Conservation (phyloP, 345 rosid species). For the Heritiera littoralis region DNA sequence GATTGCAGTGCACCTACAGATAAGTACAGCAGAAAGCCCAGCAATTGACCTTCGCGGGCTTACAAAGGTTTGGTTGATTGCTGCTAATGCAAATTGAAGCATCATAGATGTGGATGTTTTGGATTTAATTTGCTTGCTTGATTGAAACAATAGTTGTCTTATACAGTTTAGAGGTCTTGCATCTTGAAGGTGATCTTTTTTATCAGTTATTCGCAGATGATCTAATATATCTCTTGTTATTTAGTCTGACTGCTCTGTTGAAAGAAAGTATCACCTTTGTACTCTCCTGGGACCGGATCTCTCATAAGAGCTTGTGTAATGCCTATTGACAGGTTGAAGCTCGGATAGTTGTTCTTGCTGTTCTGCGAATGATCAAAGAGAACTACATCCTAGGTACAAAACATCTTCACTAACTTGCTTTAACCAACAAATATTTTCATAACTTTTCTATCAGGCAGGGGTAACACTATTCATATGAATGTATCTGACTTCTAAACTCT, state of each 20-base stretch:
- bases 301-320: slow-evolving; percentile 23
- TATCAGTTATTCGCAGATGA: too few species aligned
- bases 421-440: neutral
- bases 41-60: slow-evolving; percentile 81
- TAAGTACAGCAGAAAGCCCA: slow-evolving; percentile 49
- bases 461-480: neutral
- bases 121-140: neutral
- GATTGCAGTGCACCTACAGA: slow-evolving; percentile 71
- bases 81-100: slow-evolving; percentile 1
- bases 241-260: slow-evolving; percentile 7
- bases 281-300: neutral
- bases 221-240: slow-evolving; percentile 13
- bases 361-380: slow-evolving; percentile 89
- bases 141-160: neutral
- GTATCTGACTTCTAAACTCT: neutral
- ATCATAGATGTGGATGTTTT: neutral
- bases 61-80: slow-evolving; percentile 52
- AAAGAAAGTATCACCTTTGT: neutral
- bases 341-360: slow-evolving; percentile 89
- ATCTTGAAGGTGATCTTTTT: too few species aligned
- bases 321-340: slow-evolving; percentile 71
- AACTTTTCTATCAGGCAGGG: neutral
- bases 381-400: slow-evolving; percentile 54
- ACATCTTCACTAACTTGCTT: slow-evolving; percentile 3
- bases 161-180: too few species aligned